Base-by-base conservation (phyloP, 75 land plant genomes). In the Gnetum montanum region DNA sequence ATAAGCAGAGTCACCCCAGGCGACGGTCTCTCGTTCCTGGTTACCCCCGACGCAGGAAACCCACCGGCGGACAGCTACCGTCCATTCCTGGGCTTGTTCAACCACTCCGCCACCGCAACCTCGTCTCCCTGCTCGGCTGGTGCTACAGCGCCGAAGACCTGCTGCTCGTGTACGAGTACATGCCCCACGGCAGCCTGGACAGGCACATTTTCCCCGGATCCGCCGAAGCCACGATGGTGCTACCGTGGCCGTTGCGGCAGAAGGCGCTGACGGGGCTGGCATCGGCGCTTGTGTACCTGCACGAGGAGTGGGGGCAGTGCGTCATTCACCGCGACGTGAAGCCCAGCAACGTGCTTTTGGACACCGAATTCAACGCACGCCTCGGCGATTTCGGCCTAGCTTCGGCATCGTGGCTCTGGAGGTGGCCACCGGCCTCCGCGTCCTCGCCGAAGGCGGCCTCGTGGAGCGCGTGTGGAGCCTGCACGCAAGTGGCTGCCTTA, bases 171-270 rank as follows among this genome's bases (percentile, higher is more conserved):
- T 89, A 89, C 58, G 95, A 89, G 16, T 79, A 61, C 34, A 82
- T 89, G 95, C 74, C 69, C 6, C 73, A 77, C 59, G 93, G 93
- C 16, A 77, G 85, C 63, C 60, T 88, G 4, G 93, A 84, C 56
- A 80, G 59, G 54, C 22, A 58, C 46, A 57, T 88, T 1, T 84
- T 77, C 52, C n/a, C n/a, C n/a, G n/a, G n/a, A n/a, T n/a, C n/a
- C n/a, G n/a, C n/a, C n/a, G 61, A 61, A 10, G 43, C 43, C 35
- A 62, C 48, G 7, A 58, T 54, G 25, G 19, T 70, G 28, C 64
- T 86, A 52, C 64, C 49, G 18, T 87, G 64, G 70, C 58, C 57
- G 10, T 58, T 65, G 13, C 56, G 88, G 38, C 40, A 62, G 8
- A 58, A 56, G 41, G 61, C 80, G 20, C 19, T 80, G 41, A 62